Evolutionary conservation across 331 rosid species (phyloP), one percentile per base, ranked within the genome.

Genomic region (Quercus lobata): DNA sequence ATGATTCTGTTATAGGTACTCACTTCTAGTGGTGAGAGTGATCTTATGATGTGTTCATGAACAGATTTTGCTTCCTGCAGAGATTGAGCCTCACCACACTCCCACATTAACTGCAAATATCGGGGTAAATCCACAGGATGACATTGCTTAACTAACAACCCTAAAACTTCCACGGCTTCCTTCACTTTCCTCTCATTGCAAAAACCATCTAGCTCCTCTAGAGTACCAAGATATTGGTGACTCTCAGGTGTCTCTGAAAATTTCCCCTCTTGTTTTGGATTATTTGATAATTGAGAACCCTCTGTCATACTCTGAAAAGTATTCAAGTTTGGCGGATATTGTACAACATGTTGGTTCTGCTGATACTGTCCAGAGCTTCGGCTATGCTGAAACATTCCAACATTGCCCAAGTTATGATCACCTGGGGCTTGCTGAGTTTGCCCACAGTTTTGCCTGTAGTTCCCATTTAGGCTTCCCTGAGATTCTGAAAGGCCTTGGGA

Each of bases 151-250:
- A 82, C 91, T 76, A 91, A 75, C 77, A 85, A 69, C 15, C 78
- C 77, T 74, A 91, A 80, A 78, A 89, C 81, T 73, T 89, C 82
- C 44, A 89, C 80, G 62, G 93, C 92, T 82, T 91, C 97, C 86
- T 89, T 88, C 80, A 88, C 76, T 78, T 91, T 89, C 17, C 91
- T 92, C 41, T 88, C 93, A 82, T 53, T 72, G 82, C 92, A 89
- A 54, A 81, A 81, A 34, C 37, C 29, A 79, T 86, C 97, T 17
- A 91, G 78, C 80, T 91, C 88, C 86, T 86, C 87, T 27, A 86
- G 89, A 22, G 82, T 82, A 19, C 83, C 91, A 37, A 66, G 73
- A 78, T 63, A 44, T 46, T 83, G 80, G 79, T 72, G 11, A 80
- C 56, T 66, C 70, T 78, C 78, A 18, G 76, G 57, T 71, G 74